Evolutionary conservation across 106 monocot genomes (phyloP), one percentile per base, ranked within the genome.

Genomic region (Triglochin maritima): DNA sequence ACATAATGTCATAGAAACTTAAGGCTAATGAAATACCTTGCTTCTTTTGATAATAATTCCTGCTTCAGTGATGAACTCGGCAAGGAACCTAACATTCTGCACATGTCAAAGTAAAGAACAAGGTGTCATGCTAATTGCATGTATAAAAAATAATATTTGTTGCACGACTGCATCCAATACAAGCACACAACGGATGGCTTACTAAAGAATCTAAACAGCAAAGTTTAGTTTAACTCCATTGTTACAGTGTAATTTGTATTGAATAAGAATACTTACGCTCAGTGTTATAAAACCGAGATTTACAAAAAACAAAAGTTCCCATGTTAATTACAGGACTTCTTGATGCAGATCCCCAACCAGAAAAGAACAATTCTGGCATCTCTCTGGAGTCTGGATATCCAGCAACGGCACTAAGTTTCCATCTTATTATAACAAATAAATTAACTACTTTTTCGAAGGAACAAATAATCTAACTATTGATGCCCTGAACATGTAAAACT

Each of bases 31-130:
- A 15, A 65, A 56, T 14, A 69, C 89, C 82, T 89, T 83, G 54
- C 76, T 83, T 67, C 89, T 85, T 60, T 89, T 89, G 47, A 86
- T 86, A 14, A 89, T 89, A 51, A 89, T 86, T 17, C 89, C 89
- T 9, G 86, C 83, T 71, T 89, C 89, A 4, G 89, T 89, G 46
- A 89, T 50, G 50, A 89, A 89, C 41, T 89, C 81, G 4, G 89
- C 54, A 15, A 89, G 81, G 65, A 89, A 89, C 54, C 86, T 73
- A 41, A 86, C 83, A 72, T 89, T 89, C 89, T 86, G 83, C 58
- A 73, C 9, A 52, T 8, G 11, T 66, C 29, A 66, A 66, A 65
- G 17, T 6, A 52, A 11, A 0, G 52, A 6, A 52, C 11, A 52
- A 52, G 52, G 7, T 11, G 9, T 8, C 52, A 52, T 8, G 52